phyloP scores from a whole-genome alignment of 2,329 filamentous ascomycete species.

The Chaetoscypha palmicola region DNA sequence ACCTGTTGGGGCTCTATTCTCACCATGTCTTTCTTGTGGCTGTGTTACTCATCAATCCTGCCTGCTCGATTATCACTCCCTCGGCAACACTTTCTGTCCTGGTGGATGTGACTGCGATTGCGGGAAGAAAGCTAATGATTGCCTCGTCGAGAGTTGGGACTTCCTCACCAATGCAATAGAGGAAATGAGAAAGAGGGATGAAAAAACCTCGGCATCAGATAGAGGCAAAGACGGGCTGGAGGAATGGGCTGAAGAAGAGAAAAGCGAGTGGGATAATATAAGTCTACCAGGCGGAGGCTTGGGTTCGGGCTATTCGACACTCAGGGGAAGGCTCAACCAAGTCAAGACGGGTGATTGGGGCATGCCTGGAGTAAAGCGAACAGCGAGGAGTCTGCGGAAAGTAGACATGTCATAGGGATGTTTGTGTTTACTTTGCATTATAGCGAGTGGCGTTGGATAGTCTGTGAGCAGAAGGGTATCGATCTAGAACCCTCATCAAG shows the following conservation, averaged over 20 bases:
- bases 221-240: conserved; percentile 7
- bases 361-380: conserved; percentile 22
- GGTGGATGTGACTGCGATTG: conserved; percentile 61
- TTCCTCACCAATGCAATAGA: conserved; percentile 41
- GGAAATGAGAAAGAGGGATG: conserved; percentile 21
- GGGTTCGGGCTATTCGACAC: conserved; percentile 23
- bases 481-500: not conserved
- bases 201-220: conserved; percentile 1
- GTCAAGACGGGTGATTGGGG: conserved; percentile 28
- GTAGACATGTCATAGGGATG: conserved; percentile 18
- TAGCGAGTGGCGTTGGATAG: not conserved
- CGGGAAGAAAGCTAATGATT: conserved; percentile 47
- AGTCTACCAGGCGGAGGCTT: conserved; percentile 17
- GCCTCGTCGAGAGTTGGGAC: conserved; percentile 55
- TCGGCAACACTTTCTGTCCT: conserved; percentile 47
- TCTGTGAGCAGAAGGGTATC: not conserved
- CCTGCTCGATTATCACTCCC: conserved; percentile 24
- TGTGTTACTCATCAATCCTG: conserved; percentile 55
- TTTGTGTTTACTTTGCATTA: not conserved
- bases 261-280: conserved; percentile 24
- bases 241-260: conserved; percentile 12
- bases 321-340: conserved; percentile 25
- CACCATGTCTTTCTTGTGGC: conserved; percentile 55
- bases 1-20: conserved; percentile 52
- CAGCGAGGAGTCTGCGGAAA: conserved; percentile 27